Conservation (phyloP, 2,329 filamentous ascomycete genomes). For the Aspergillus felis region DNA sequence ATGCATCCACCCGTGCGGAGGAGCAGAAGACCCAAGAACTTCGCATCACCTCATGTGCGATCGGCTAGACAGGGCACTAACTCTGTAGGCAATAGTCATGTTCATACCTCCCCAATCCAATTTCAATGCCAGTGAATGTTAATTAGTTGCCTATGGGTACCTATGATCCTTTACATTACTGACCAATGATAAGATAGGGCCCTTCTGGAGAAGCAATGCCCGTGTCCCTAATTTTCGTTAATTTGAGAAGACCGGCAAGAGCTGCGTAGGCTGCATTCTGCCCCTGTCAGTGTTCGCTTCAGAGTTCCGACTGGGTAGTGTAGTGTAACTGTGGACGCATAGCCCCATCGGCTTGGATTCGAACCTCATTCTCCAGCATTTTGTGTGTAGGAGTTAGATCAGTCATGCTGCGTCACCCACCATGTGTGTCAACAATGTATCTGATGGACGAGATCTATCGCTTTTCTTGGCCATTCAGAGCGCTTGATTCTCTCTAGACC, state of each 20-base stretch:
- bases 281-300: not conserved
- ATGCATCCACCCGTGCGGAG: slow-evolving; percentile 5
- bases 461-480: not conserved
- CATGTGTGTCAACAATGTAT: not conserved
- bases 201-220: not conserved
- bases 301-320: not conserved
- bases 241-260: not conserved
- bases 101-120: not conserved
- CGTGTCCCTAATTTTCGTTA: not conserved
- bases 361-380: not conserved
- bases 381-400: not conserved
- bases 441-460: not conserved
- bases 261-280: not conserved
- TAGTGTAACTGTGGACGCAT: not conserved
- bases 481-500: not conserved
- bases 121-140: not conserved
- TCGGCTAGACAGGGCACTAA: not conserved
- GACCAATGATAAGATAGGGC: not conserved
- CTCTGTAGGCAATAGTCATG: not conserved
- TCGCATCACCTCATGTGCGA: not conserved
- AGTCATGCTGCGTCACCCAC: not conserved
- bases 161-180: not conserved
- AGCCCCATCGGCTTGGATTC: not conserved
- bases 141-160: too few relatives aligned
- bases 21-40: not conserved